Base-by-base conservation (phyloP, 176 grass and related monocot species). In the Thalia dealbata region DNA sequence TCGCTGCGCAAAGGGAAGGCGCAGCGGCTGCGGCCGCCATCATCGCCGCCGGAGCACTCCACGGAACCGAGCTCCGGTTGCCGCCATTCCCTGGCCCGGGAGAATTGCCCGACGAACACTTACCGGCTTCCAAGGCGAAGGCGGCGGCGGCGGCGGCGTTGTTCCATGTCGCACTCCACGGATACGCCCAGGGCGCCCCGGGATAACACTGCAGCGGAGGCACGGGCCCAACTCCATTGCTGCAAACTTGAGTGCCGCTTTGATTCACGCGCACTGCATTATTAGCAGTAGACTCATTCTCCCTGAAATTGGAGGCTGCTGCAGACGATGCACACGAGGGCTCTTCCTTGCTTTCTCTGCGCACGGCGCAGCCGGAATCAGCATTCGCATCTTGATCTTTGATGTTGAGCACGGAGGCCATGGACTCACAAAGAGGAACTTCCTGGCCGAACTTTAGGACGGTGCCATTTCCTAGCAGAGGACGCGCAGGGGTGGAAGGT, bases 391-490 rank as follows among this genome's bases (percentile, higher is more conserved):
- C 56, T 78, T 86, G 86, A 64, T 92, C 93, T 56, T 70, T 78
- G 43, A 96, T 88, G 78, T 81, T 96, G 78, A 96, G 75, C 42
- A 50, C 82, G 30, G 93, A 88, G 25, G 72, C 81, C 87, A 96
- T 96, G 10, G 93, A 90, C 61, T 92, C 93, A 52, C 93, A 90
- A 70, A 96, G 84, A 48, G 89, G 89, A 24, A 84, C 80, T 70
- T 92, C 89, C 62, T 81, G 82, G 28, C 89, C 89, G 89, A 90
- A 90, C 82, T 92, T 90, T 44, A 92, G 70, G 72, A 90, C 76
- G 32, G 86, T 82, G 69, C 75, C 86, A 64, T 80, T 86, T 82
- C 68, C 42, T 54, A 38, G 32, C 10, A 75, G 19, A 74, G 89
- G 35, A 13, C 78, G 80, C 63, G 50, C 50, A 18, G 50, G 68